Conservation (phyloP, 108 stramenopile species). For the Cyclostephanos tholiformis region DNA sequence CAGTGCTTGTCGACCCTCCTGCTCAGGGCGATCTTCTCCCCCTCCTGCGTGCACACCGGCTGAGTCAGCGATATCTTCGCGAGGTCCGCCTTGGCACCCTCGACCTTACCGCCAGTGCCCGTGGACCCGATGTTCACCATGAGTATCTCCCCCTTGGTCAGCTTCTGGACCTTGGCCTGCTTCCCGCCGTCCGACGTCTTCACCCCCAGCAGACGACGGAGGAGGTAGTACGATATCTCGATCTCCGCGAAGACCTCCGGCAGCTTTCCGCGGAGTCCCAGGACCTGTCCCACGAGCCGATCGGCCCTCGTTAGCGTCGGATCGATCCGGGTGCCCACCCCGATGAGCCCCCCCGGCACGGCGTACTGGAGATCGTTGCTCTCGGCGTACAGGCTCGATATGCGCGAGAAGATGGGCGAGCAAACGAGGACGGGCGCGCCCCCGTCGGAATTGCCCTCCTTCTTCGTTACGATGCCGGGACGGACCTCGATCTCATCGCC, state of each 20-base stretch:
- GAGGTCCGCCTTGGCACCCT: constrained; percentile 93
- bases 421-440: constrained; percentile 89
- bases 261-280: constrained; percentile 95
- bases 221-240: constrained; percentile 97
- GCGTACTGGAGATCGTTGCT: constrained; percentile 97
- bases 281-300: constrained; percentile 98
- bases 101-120: constrained; percentile 96
- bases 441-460: constrained; percentile 67
- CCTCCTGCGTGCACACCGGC: constrained; percentile 99
- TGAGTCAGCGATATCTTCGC: constrained; percentile 98
- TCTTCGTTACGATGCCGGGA: constrained; percentile 98
- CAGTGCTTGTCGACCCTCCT: constrained; percentile 99
- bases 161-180: constrained; percentile 98
- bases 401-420: constrained; percentile 87
- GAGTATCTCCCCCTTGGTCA: constrained; percentile 95
- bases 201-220: constrained; percentile 96
- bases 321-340: constrained; percentile 98
- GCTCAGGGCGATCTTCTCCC: constrained; percentile 99
- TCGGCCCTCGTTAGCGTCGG: constrained; percentile 98
- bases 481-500: constrained; percentile 99
- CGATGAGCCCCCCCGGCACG: constrained; percentile 99
- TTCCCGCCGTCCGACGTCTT: constrained; percentile 98
- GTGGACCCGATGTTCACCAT: constrained; percentile 99
- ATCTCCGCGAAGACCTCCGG: constrained; percentile 98
- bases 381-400: constrained; percentile 94